These are phyloP conservation scores for Exophiala sp. DNA, from an alignment of 2,329 filamentous ascomycete genomes.

Conservation along the genomic window DNA sequence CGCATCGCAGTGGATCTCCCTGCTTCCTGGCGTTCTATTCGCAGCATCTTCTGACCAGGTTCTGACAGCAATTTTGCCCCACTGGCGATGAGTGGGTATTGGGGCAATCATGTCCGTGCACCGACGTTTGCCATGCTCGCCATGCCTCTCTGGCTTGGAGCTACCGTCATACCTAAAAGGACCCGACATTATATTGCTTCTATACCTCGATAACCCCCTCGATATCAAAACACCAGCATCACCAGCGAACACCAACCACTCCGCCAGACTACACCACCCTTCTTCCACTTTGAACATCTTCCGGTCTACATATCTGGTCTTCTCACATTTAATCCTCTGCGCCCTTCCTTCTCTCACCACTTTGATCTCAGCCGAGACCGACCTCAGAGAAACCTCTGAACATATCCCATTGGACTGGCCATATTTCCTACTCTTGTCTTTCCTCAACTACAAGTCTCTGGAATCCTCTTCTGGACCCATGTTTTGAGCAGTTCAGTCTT, in stretches of 20 bases:
- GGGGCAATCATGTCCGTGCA: slow-evolving; percentile 20
- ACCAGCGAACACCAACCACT: slow-evolving; percentile 16
- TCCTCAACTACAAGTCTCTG: slow-evolving; percentile 20
- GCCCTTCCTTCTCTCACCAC: slow-evolving; percentile 13
- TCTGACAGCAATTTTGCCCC: slow-evolving; percentile 24
- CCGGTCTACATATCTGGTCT: slow-evolving; percentile 9
- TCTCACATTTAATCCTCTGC: slow-evolving; percentile 5
- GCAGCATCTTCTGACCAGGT: slow-evolving; percentile 23
- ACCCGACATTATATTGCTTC: slow-evolving; percentile 21
- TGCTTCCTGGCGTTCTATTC: slow-evolving; percentile 25
- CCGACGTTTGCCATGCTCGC: slow-evolving; percentile 22
- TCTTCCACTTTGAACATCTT: slow-evolving; percentile 8
- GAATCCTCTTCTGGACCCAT: slow-evolving; percentile 28
- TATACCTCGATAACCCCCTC: slow-evolving; percentile 20
- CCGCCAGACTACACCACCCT: slow-evolving; percentile 2
- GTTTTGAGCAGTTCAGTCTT: slow-evolving; percentile 27
- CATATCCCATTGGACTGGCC: slow-evolving; percentile 16
- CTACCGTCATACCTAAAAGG: slow-evolving; percentile 25
- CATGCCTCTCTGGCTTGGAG: slow-evolving; percentile 13
- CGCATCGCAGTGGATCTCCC: slow-evolving; percentile 22
- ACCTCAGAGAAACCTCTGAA: slow-evolving; percentile 9
- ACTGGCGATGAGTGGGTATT: slow-evolving; percentile 23
- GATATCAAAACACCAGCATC: slow-evolving; percentile 20
- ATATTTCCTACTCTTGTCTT: slow-evolving; percentile 18
- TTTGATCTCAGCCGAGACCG: neutral